A percentile compares a stretch with the other conserved stretches of the same genome.
These are phyloP conservation scores for Chlorella sorokiniana DNA, from an alignment of 139 green algal genomes.

Conservation along the genomic window DNA sequence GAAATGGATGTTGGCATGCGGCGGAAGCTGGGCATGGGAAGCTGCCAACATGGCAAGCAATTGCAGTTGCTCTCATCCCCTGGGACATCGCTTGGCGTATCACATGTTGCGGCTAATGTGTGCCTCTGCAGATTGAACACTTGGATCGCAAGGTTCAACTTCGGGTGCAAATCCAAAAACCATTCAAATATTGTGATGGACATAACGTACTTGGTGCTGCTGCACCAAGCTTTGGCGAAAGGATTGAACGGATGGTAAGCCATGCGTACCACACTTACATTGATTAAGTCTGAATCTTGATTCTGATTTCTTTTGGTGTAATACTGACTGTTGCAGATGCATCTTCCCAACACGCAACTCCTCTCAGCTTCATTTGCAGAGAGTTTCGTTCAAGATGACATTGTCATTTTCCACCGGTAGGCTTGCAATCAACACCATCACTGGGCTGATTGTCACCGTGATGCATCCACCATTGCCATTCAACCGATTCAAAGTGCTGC, in stretches of 20 bases:
- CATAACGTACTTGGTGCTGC: slow-evolving; percentile 16
- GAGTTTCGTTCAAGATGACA: not conserved
- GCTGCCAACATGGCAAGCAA: slow-evolving; percentile 7
- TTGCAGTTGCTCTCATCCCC: not conserved
- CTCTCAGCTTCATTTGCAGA: not conserved
- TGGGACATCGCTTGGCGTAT: not conserved
- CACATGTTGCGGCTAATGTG: not conserved
- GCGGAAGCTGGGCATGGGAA: slow-evolving; percentile 20
- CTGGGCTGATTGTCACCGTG: too few species aligned
- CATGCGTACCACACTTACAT: not conserved
- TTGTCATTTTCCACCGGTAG: not conserved
- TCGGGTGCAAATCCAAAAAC: slow-evolving; percentile 17
- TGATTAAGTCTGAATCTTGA: not conserved
- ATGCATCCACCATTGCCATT: too few species aligned
- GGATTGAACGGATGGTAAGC: slow-evolving; percentile 8
- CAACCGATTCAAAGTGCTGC: too few species aligned
- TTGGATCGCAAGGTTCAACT: slow-evolving; percentile 4
- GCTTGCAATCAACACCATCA: too few species aligned
- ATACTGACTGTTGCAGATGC: not conserved
- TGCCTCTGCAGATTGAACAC: not conserved
- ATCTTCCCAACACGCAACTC: not conserved
- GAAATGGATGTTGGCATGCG: slow-evolving; percentile 26
- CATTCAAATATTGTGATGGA: slow-evolving; percentile 11
- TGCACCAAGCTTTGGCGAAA: slow-evolving; percentile 3
- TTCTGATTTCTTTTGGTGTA: not conserved